Conservation (phyloP, 2,329 filamentous ascomycete species). For the Pleurostoma richardsiae region DNA sequence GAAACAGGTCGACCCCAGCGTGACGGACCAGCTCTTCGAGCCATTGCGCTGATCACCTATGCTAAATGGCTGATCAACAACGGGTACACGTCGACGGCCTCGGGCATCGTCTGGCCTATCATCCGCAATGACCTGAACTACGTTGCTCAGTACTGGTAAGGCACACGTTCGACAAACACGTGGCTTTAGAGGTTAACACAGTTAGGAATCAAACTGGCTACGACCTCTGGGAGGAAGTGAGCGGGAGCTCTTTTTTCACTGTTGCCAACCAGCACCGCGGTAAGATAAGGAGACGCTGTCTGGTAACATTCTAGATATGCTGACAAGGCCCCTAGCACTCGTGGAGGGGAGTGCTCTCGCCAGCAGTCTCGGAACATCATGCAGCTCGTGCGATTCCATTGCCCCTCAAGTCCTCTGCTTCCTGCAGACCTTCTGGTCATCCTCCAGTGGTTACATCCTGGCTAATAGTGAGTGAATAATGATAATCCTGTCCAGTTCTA, state of each 20-base stretch:
- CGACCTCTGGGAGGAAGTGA: slow-evolving; percentile 81
- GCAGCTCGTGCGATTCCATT: slow-evolving; percentile 55
- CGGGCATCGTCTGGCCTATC: slow-evolving; percentile 63
- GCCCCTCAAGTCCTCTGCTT: slow-evolving; percentile 71
- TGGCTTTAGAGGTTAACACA: neutral
- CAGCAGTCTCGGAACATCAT: slow-evolving; percentile 53
- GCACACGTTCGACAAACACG: neutral
- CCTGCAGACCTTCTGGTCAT: slow-evolving; percentile 68
- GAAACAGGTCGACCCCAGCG: slow-evolving; percentile 63
- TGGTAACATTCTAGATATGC: neutral
- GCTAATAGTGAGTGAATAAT: slow-evolving; percentile 52
- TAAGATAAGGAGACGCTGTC: slow-evolving; percentile 23
- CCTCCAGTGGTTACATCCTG: slow-evolving; percentile 52
- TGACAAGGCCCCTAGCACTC: slow-evolving; percentile 32
- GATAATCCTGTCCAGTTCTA: too few relatives aligned
- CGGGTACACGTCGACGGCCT: slow-evolving; percentile 54
- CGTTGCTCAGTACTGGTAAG: slow-evolving; percentile 64
- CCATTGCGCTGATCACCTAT: slow-evolving; percentile 68
- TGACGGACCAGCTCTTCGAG: slow-evolving; percentile 73
- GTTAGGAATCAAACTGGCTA: slow-evolving; percentile 54
- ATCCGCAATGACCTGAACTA: slow-evolving; percentile 73
- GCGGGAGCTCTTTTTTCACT: slow-evolving; percentile 76
- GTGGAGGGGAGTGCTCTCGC: slow-evolving; percentile 65
- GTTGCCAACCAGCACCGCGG: slow-evolving; percentile 63
- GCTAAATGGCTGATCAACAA: slow-evolving; percentile 66